Evolutionary conservation across 2,329 filamentous ascomycete species (phyloP).

Genomic region (Fusarium mexicanum): DNA sequence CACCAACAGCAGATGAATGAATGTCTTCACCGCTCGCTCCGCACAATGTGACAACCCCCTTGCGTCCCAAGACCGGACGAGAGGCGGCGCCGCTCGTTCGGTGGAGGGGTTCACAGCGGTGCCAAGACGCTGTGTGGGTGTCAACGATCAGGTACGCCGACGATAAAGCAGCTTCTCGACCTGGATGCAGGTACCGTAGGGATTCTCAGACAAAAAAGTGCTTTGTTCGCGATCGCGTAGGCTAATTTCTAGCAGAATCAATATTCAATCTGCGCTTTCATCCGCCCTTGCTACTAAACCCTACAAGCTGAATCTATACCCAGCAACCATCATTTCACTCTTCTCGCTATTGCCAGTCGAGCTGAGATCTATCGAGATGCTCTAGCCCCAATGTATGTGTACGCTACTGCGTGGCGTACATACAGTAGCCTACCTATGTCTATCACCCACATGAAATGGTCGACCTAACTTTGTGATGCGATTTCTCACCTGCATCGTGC

Average conservation of each 20-base stretch:
- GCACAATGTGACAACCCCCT: constrained; percentile 25
- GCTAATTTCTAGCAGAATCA: constrained; percentile 3
- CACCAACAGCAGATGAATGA: constrained; percentile 6
- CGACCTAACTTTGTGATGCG: constrained; percentile 17
- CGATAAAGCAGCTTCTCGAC: not conserved
- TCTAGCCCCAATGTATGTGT: not conserved
- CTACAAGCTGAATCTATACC: constrained; percentile 5
- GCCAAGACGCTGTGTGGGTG: constrained; percentile 20
- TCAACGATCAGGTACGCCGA: constrained; percentile 14
- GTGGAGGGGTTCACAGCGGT: not conserved
- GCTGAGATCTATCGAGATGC: constrained; percentile 29
- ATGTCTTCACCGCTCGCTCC: constrained; percentile 32
- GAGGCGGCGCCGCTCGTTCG: constrained; percentile 24
- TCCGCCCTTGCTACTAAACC: not conserved
- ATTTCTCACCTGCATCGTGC: constrained; percentile 33
- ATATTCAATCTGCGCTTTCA: constrained; percentile 13
- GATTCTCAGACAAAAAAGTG: constrained; percentile 8
- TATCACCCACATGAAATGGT: constrained; percentile 28
- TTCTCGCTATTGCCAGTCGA: constrained; percentile 9
- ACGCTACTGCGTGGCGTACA: constrained; percentile 25
- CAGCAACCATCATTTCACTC: constrained; percentile 2
- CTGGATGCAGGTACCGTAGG: constrained; percentile 10
- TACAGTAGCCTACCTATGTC: not conserved
- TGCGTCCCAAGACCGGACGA: constrained; percentile 21
- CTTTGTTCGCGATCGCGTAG: constrained; percentile 16